Conservation (phyloP, 176 grass and related monocot species). For the Canna indica region DNA sequence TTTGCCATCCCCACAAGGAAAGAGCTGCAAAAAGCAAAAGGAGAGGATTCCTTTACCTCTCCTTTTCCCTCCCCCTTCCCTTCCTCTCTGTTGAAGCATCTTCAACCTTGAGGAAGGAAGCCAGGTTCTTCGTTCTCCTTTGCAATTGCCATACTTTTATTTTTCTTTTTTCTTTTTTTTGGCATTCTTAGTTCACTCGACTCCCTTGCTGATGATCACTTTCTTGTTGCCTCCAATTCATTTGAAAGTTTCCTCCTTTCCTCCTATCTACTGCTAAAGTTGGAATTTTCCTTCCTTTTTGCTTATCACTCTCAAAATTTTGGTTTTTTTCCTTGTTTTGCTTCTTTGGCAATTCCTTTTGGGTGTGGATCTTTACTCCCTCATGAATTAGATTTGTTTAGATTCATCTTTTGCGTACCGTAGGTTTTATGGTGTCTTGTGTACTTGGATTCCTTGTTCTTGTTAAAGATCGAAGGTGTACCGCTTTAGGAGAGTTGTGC, state of each 20-base stretch:
- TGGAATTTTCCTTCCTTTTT: not conserved
- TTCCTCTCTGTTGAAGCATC: not conserved
- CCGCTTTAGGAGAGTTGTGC: no score
- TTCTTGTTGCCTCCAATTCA: not conserved
- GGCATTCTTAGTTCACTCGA: no score
- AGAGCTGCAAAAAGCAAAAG: constrained; percentile 15
- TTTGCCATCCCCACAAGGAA: no score
- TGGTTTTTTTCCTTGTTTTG: not conserved
- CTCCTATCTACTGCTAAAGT: constrained; percentile 6
- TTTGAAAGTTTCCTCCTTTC: not conserved
- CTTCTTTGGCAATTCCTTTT: not conserved
- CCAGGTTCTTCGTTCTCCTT: not conserved
- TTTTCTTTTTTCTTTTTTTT: no score
- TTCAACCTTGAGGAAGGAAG: no score
- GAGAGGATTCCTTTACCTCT: not conserved
- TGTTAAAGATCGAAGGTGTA: not conserved
- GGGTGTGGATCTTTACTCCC: not conserved
- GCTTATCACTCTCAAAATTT: not conserved
- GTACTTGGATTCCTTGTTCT: not conserved
- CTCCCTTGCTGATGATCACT: no score
- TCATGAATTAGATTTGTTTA: not conserved
- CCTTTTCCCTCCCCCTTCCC: not conserved
- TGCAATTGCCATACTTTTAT: not conserved
- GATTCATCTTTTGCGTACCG: not conserved
- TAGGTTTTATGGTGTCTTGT: not conserved